Conservation (phyloP, 1,284 basidiomycete species). For the Trichosporon coremiiforme region DNA sequence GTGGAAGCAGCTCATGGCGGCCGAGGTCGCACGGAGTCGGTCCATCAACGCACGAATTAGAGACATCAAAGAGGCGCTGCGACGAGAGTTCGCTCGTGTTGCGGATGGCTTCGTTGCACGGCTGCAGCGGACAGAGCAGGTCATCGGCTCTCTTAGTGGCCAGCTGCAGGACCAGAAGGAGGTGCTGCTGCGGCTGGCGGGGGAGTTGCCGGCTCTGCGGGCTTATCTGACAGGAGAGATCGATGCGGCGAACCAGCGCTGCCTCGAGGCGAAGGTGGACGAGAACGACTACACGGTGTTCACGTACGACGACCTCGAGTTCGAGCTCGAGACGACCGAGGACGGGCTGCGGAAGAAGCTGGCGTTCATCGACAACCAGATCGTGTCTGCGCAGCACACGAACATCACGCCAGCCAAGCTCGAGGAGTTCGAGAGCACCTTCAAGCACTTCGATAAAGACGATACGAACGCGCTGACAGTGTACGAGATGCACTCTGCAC, state of each 20-base stretch:
- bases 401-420: conserved; percentile 86
- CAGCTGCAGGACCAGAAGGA: conserved; percentile 54
- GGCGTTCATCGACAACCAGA: conserved; percentile 95
- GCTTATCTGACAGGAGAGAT: conserved; percentile 39
- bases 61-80: conserved; percentile 83
- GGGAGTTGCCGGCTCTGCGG: conserved; percentile 40
- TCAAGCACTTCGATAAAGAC: conserved; percentile 95
- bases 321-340: conserved; percentile 81
- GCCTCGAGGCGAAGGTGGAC: conserved; percentile 87
- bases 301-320: conserved; percentile 84
- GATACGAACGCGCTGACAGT: conserved; percentile 79
- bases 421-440: conserved; percentile 96
- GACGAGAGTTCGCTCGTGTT: conserved; percentile 77
- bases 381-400: conserved; percentile 67
- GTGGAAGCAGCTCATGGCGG: conserved; percentile 74
- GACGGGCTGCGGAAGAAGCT: conserved; percentile 86
- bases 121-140: conserved; percentile 70
- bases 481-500: conserved; percentile 85
- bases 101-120: conserved; percentile 82
- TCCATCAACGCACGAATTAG: conserved; percentile 89
- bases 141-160: conserved; percentile 75
- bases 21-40: conserved; percentile 76
- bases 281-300: conserved; percentile 96
- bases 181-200: conserved; percentile 38
- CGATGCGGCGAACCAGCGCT: conserved; percentile 65